Conservation (phyloP, 176 grass and related monocot genomes). For the Chrysopogon serrulatus region DNA sequence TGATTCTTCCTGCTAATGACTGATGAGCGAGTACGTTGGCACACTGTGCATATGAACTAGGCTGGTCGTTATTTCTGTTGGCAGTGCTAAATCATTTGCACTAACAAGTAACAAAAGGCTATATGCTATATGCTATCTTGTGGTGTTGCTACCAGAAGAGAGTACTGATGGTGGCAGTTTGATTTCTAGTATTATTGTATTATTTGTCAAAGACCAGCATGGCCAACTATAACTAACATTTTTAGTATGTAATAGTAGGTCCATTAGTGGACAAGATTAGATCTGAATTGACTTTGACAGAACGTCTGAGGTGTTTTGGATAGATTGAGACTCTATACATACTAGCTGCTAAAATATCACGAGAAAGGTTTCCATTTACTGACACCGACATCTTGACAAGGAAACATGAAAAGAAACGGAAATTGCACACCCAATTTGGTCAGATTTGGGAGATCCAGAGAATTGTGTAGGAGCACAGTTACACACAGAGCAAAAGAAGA, state of each 20-base stretch:
- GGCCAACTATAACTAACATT: slow-evolving; percentile 23
- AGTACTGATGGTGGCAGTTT: not conserved
- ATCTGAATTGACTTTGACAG: slow-evolving; percentile 43
- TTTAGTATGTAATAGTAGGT: slow-evolving; percentile 16
- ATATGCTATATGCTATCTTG: not conserved
- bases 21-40: not conserved
- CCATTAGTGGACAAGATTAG: slow-evolving; percentile 21
- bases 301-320: slow-evolving; percentile 1
- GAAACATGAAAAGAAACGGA: not conserved
- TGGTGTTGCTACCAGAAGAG: not conserved
- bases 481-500: not conserved
- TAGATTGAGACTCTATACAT: not conserved
- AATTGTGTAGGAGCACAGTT: not conserved
- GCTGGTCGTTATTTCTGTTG: slow-evolving; percentile 23
- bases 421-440: slow-evolving; percentile 1
- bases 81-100: not conserved
- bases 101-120: not conserved
- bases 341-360: not conserved
- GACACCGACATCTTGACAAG: slow-evolving; percentile 3
- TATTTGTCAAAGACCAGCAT: slow-evolving; percentile 23
- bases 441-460: slow-evolving; percentile 10
- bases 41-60: not conserved
- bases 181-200: not conserved
- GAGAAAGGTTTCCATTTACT: not conserved
- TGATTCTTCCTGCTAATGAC: not conserved